Evolutionary conservation across 1,139 yeast species (phyloP).

Genomic region (Saccharomycopsis crataegensis): DNA sequence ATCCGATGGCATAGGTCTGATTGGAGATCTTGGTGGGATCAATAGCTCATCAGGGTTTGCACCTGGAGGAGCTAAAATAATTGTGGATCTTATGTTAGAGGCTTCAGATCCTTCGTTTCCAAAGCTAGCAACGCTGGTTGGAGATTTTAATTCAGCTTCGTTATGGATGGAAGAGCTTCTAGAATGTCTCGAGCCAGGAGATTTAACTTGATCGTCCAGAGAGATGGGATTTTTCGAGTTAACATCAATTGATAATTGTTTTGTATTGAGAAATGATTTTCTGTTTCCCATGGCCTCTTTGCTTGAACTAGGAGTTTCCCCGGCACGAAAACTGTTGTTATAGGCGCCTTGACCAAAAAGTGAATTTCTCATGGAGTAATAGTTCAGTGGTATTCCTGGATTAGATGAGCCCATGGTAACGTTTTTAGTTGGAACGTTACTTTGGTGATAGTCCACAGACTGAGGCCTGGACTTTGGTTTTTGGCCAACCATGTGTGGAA

Average conservation of each 20-base stretch:
- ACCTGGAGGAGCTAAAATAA: too few relatives aligned
- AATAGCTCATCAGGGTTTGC: too few relatives aligned
- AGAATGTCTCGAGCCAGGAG: slow-evolving; percentile 1
- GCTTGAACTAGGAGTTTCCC: slow-evolving; percentile 10
- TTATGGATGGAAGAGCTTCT: slow-evolving; percentile 11
- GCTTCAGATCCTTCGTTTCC: slow-evolving; percentile 1
- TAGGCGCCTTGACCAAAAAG: slow-evolving; percentile 14
- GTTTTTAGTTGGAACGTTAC: slow-evolving; percentile 13
- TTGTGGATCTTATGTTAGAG: too few relatives aligned
- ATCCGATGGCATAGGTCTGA: too few relatives aligned
- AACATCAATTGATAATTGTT: not conserved
- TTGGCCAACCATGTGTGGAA: not conserved
- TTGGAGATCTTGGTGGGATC: too few relatives aligned
- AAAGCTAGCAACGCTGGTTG: not conserved
- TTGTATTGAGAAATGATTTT: slow-evolving; percentile 2
- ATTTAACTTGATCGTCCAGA: not conserved
- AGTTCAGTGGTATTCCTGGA: not conserved
- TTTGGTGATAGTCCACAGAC: not conserved
- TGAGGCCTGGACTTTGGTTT: not conserved
- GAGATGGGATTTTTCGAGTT: not conserved
- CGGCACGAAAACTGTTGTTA: slow-evolving; percentile 14
- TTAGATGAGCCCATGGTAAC: slow-evolving; percentile 6
- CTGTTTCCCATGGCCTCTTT: slow-evolving; percentile 3
- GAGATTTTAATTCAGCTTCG: not conserved
- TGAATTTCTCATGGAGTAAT: slow-evolving; percentile 1